phyloP scores from a whole-genome alignment of 805 yeast species.

The Lachancea thermotolerans region DNA sequence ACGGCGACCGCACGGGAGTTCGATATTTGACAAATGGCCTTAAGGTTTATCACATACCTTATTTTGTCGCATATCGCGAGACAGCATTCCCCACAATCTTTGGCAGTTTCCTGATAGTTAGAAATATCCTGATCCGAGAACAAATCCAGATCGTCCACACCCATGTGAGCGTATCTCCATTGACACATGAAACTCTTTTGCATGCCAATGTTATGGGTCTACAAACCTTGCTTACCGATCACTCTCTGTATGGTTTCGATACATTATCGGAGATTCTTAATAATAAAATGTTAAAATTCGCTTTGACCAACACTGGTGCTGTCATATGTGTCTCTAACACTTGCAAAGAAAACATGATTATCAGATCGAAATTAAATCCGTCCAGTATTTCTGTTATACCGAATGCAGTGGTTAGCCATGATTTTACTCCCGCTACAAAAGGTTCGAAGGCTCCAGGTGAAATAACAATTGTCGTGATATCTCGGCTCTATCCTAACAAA shows the following conservation, averaged over 20 bases:
- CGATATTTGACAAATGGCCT: conserved; percentile 82
- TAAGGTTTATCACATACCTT: conserved; percentile 88
- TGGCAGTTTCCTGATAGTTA: conserved; percentile 73
- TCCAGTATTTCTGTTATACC: conserved; percentile 82
- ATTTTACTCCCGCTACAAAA: conserved; percentile 50
- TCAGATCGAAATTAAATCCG: conserved; percentile 80
- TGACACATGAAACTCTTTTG: conserved; percentile 86
- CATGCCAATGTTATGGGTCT: conserved; percentile 93
- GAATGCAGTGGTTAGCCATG: conserved; percentile 83
- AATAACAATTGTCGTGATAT: conserved; percentile 83
- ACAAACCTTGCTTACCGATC: conserved; percentile 90
- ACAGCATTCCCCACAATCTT: conserved; percentile 86
- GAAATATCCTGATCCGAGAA: conserved; percentile 84
- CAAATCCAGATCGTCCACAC: conserved; percentile 86
- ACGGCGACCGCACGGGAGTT: conserved; percentile 75
- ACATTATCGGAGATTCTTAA: conserved; percentile 78
- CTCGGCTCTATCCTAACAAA: conserved; percentile 89
- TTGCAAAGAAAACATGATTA: conserved; percentile 90
- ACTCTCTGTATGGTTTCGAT: conserved; percentile 90
- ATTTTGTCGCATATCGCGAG: conserved; percentile 70
- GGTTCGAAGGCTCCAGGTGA: conserved; percentile 24
- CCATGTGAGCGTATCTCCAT: conserved; percentile 81
- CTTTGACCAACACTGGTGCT: conserved; percentile 80
- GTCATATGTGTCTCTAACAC: conserved; percentile 96
- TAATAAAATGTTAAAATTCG: conserved; percentile 77